Evolutionary conservation across 2,329 filamentous ascomycete genomes (phyloP).

Genomic region (Ilyonectria destructans): DNA sequence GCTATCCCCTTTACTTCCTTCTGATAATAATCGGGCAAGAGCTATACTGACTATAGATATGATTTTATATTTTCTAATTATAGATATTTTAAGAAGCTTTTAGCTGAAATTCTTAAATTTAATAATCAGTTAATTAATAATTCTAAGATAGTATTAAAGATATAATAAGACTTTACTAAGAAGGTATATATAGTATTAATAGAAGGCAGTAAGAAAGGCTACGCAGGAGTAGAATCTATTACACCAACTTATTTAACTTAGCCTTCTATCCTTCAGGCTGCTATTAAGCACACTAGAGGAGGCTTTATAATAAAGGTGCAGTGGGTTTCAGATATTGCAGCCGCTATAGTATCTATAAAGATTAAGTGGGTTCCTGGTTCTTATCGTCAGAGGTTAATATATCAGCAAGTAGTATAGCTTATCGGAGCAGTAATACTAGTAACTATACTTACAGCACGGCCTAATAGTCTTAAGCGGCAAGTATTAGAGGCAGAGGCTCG

Average conservation of each 20-base stretch:
- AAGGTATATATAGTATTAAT: constrained; percentile 4
- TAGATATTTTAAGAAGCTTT: constrained; percentile 4
- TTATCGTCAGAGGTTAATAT: not conserved
- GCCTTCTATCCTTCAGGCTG: not conserved
- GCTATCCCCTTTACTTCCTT: too few species aligned
- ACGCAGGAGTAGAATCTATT: not conserved
- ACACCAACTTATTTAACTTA: constrained; percentile 5
- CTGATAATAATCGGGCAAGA: too few species aligned
- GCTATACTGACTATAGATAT: not conserved
- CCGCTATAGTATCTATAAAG: not conserved
- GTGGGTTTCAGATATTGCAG: not conserved
- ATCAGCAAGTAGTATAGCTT: not conserved
- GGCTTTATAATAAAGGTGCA: not conserved
- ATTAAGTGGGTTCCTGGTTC: constrained; percentile 10
- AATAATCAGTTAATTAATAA: not conserved
- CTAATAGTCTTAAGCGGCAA: not conserved
- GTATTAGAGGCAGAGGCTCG: too few species aligned
- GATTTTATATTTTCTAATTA: not conserved
- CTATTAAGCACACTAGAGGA: not conserved
- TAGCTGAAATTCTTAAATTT: constrained; percentile 6
- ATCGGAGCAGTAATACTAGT: not conserved
- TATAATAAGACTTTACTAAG: constrained; percentile 1
- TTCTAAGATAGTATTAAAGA: constrained; percentile 2
- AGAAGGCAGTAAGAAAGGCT: not conserved
- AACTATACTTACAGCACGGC: not conserved